phyloP scores from a whole-genome alignment of 768 basidiomycete genomes.

The Dioszegia hungarica region DNA sequence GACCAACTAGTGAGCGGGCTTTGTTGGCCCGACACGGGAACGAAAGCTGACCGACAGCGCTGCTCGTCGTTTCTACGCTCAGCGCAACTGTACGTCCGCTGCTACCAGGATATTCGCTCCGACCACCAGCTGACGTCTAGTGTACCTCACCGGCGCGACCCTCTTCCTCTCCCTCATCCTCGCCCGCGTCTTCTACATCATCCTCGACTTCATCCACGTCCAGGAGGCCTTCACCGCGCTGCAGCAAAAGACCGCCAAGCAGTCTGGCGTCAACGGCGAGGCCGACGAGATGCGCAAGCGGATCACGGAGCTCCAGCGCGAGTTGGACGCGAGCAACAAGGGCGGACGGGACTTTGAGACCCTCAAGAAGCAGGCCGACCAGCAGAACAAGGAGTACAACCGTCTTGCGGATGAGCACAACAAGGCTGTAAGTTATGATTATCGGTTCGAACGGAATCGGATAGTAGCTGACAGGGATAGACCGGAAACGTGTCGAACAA shows the following conservation, averaged over 20 bases:
- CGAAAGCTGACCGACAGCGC: conserved; percentile 52
- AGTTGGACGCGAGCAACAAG: conserved; percentile 58
- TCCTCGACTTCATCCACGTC: conserved; percentile 81
- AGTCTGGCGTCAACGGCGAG: conserved; percentile 34
- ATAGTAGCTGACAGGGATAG: conserved; percentile 12
- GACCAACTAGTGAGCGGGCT: conserved; percentile 56
- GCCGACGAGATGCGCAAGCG: conserved; percentile 55
- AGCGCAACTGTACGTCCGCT: conserved; percentile 34
- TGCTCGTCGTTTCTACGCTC: conserved; percentile 79
- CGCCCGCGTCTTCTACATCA: conserved; percentile 85
- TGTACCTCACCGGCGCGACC: conserved; percentile 72
- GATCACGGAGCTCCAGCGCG: conserved; percentile 65
- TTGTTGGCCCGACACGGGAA: not conserved
- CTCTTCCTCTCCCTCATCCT: conserved; percentile 94
- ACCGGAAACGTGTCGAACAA: conserved; percentile 63
- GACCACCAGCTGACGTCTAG: conserved; percentile 14
- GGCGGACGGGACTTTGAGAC: conserved; percentile 67
- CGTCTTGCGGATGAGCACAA: conserved; percentile 74
- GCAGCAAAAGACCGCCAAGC: conserved; percentile 54
- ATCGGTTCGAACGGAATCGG: not conserved
- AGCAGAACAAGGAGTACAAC: conserved; percentile 75
- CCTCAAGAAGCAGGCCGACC: conserved; percentile 72
- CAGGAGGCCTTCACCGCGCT: conserved; percentile 83
- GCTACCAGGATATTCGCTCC: not conserved
- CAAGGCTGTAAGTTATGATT: conserved; percentile 50